These are phyloP conservation scores for Pseudohyphozyma bogoriensis DNA, from an alignment of 768 basidiomycete species.

Conservation along the genomic window DNA sequence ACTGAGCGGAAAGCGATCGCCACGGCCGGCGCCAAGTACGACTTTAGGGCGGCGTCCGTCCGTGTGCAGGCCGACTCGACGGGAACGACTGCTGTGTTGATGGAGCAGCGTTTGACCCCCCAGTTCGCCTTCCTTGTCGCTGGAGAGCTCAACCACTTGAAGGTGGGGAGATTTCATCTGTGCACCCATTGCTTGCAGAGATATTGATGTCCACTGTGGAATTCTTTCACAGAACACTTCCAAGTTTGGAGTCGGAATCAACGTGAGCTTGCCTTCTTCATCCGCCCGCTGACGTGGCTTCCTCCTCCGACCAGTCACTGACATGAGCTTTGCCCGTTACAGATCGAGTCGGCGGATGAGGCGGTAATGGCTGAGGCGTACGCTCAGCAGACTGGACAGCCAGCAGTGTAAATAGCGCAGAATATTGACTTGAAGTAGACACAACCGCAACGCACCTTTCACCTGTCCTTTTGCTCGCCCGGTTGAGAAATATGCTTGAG, in stretches of 20 bases:
- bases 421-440: no score
- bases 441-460: no score
- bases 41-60: conserved; percentile 86
- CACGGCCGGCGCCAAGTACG: conserved; percentile 91
- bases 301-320: neutral
- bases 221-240: conserved; percentile 1
- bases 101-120: conserved; percentile 93
- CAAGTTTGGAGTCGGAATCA: conserved; percentile 25
- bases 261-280: neutral
- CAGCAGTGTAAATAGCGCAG: no score
- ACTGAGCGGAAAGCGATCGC: conserved; percentile 80
- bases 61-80: conserved; percentile 88
- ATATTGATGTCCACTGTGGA: neutral
- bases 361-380: no score
- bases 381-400: no score
- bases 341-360: no score
- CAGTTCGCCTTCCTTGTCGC: conserved; percentile 87
- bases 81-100: conserved; percentile 85
- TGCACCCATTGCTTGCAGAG: no score
- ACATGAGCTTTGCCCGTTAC: no score
- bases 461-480: no score
- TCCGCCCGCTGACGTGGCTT: neutral
- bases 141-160: conserved; percentile 98
- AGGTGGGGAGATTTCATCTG: conserved; percentile 37
- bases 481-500: no score